phyloP scores from a whole-genome alignment of 176 grass and related monocot genomes.

The Avena sativa region DNA sequence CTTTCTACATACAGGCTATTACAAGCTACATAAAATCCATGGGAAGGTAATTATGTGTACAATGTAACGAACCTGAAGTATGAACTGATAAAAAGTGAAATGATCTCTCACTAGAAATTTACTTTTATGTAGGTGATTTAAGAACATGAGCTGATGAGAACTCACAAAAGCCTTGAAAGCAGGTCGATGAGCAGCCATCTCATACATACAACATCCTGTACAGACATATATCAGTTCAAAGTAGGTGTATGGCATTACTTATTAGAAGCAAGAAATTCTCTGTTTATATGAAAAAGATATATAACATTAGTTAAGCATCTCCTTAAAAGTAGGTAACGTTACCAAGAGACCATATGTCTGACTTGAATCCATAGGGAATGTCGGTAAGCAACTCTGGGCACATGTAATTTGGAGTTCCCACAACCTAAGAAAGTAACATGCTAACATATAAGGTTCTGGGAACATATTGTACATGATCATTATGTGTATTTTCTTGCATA shows the following conservation, averaged over 20 bases:
- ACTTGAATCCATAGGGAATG: conserved; percentile 99
- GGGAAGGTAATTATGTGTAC: not conserved
- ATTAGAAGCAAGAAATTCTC: not conserved
- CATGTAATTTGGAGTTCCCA: conserved; percentile 99
- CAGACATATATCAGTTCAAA: conserved; percentile 37
- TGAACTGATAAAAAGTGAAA: conserved; percentile 11
- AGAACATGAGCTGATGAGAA: conserved; percentile 40
- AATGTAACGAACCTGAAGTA: not conserved
- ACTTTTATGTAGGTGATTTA: not conserved
- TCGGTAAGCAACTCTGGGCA: conserved; percentile 96
- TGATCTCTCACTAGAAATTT: conserved; percentile 12
- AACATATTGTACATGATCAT: not conserved
- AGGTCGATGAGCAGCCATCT: conserved; percentile 97
- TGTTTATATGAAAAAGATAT: not conserved
- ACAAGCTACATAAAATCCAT: conserved; percentile 34
- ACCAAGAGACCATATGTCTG: conserved; percentile 99
- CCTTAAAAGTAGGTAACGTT: conserved; percentile 39
- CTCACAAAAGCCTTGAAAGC: conserved; percentile 99
- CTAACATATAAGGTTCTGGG: conserved; percentile 36
- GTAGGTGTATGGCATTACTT: conserved; percentile 12
- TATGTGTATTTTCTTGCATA: conserved; percentile 5
- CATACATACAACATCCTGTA: conserved; percentile 95
- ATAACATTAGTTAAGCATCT: conserved; percentile 29
- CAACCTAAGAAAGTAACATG: conserved; percentile 64
- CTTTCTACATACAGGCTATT: conserved; percentile 20